Conservation (phyloP, 805 yeast species). For the Metschnikowia chrysomelidarum region DNA sequence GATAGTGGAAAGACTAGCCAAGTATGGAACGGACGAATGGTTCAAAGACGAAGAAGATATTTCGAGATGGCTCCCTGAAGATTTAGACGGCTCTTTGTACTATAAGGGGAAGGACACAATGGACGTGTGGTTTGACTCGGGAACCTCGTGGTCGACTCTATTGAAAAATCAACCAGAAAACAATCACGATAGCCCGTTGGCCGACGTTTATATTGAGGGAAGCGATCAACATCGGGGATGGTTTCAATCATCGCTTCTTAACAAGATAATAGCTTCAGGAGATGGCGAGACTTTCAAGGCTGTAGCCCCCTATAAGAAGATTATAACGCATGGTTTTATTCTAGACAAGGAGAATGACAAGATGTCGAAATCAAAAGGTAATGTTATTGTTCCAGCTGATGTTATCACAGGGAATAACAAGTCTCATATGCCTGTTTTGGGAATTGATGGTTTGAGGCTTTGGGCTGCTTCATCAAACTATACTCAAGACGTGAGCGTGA, state of each 20-base stretch:
- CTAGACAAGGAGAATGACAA: conserved; percentile 82
- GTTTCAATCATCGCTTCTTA: conserved; percentile 92
- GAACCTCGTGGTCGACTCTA: conserved; percentile 81
- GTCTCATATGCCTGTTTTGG: conserved; percentile 56
- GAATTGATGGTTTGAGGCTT: conserved; percentile 86
- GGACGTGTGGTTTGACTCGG: conserved; percentile 99
- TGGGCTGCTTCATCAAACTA: conserved; percentile 91
- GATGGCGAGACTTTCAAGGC: conserved; percentile 40
- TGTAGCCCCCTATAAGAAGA: conserved; percentile 60
- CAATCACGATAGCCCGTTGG: conserved; percentile 32
- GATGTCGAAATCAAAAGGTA: conserved; percentile 94
- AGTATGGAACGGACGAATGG: conserved; percentile 78
- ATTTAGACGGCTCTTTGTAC: conserved; percentile 44
- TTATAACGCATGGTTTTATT: conserved; percentile 92
- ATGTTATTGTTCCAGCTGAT: conserved; percentile 66
- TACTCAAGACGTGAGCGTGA: conserved; percentile 73
- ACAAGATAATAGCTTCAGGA: conserved; percentile 56
- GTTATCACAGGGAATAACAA: conserved; percentile 60
- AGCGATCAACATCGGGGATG: conserved; percentile 99
- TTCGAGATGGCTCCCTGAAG: conserved; percentile 71
- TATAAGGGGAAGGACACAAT: conserved; percentile 82
- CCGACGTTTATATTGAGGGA: conserved; percentile 92
- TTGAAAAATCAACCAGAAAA: conserved; percentile 33
- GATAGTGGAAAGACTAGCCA: conserved; percentile 54
- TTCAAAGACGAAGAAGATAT: conserved; percentile 55